Conservation (phyloP, 2,329 filamentous ascomycete genomes). For the Neonectria magnoliae region DNA sequence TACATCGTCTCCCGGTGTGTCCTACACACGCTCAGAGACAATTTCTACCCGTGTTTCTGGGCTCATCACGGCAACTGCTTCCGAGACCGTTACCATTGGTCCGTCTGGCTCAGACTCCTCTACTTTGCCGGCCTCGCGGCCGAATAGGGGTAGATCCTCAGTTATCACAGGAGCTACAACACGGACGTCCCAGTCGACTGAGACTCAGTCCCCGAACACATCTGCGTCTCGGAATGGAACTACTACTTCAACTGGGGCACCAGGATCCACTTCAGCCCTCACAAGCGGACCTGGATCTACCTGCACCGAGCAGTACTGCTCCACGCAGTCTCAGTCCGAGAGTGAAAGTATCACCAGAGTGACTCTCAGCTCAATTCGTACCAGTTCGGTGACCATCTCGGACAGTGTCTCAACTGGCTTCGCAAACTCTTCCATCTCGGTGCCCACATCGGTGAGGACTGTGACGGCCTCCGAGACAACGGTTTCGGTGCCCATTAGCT, state of each 20-base stretch:
- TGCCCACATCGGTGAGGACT: background rate
- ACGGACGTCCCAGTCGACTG: background rate
- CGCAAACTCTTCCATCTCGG: background rate
- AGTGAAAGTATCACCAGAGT: constrained; percentile 15
- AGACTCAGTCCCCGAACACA: background rate
- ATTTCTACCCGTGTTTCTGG: background rate
- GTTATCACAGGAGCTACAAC: background rate
- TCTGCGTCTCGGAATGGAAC: constrained; percentile 8
- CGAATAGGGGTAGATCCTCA: background rate
- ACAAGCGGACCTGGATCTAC: background rate
- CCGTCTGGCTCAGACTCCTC: background rate
- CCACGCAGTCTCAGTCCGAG: background rate
- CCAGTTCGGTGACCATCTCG: constrained; percentile 21
- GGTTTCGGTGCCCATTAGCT: background rate
- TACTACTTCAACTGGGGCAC: background rate
- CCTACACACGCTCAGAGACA: background rate
- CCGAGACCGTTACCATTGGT: background rate
- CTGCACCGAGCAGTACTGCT: background rate
- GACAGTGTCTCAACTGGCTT: constrained; percentile 18
- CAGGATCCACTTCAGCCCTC: background rate
- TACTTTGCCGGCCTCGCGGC: background rate
- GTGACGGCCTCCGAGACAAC: background rate
- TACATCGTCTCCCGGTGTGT: background rate
- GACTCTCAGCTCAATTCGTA: constrained; percentile 23
- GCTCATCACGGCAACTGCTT: background rate